Base-by-base conservation (phyloP, 805 yeast species). In the Lipomyces mesembrius region DNA sequence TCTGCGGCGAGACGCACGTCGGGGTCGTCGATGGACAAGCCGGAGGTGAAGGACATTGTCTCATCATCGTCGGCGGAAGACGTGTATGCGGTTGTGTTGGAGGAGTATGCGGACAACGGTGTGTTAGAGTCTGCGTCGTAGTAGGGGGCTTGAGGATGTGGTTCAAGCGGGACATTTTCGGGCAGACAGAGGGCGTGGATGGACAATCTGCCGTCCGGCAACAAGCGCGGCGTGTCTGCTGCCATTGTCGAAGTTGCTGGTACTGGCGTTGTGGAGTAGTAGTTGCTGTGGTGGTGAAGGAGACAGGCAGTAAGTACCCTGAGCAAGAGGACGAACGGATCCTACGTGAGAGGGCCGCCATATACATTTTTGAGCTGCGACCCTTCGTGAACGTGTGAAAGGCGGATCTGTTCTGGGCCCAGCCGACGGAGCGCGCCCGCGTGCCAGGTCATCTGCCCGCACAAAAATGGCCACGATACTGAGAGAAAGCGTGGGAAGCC, bases 1-100 rank as follows among this genome's bases (percentile, higher is more conserved):
- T 75, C 74, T 9, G 77, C 76, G 6, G 76, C 77, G 9, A 75
- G 57, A 52, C 72, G 73, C 43, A 72, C 74, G 59, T 73, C 73
- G 14, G 72, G 72, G 51, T 69, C 72, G 61, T 69, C 72, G 11
- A 69, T 63, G 17, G 68, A 64, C 12, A 69, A 46, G 3, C 72
- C 72, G 9, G 71, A 67, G 9, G 71, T 63, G 55, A 69, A 67
- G 20, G 71, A 67, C 64, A 61, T 62, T 46, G 59, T 37, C 53
- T 69, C 72, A 58, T 69, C 72, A 29, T 67, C 71, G 51, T 68
- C 71, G 25, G 56, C 64, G 29, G 70, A 54, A 8, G 67, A 60
- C 37, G 60, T 59, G 46, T 67, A 43, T 8, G 65, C 49, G 14
- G 70, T 61, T 8, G 68, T 57, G 20, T 57, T 61, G 25, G 68